Conservation (phyloP, 225 moss, liverwort and hornwort species). For the Polytrichum formosum region DNA sequence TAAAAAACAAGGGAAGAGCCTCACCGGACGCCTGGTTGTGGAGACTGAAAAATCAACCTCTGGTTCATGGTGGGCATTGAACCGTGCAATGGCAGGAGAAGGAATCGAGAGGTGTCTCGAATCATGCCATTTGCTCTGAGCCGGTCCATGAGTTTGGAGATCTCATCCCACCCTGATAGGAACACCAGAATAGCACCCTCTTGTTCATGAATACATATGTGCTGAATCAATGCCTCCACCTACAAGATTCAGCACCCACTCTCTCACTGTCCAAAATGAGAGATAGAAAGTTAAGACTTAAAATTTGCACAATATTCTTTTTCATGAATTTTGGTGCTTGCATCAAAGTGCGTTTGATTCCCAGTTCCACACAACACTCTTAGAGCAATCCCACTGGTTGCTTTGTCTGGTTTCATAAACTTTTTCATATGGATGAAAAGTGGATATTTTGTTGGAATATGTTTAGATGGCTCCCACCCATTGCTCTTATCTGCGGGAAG, state of each 20-base stretch:
- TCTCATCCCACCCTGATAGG: slow-evolving; percentile 80
- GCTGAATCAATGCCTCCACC: slow-evolving; percentile 66
- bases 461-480: too few species aligned
- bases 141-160: slow-evolving; percentile 62
- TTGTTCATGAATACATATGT: slow-evolving; percentile 46
- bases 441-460: too few species aligned
- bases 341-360: too few species aligned
- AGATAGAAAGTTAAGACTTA: too few species aligned
- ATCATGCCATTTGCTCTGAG: slow-evolving; percentile 48
- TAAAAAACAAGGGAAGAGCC: background rate
- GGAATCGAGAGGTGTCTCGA: slow-evolving; percentile 24
- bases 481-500: too few species aligned
- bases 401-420: too few species aligned
- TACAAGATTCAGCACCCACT: slow-evolving; percentile 12
- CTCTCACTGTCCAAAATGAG: too few species aligned
- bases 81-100: slow-evolving; percentile 68
- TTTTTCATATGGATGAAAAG: too few species aligned
- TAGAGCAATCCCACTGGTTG: too few species aligned
- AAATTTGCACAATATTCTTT: too few species aligned
- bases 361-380: too few species aligned
- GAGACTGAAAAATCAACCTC: slow-evolving; percentile 56
- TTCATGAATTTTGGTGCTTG: too few species aligned
- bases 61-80: slow-evolving; percentile 90
- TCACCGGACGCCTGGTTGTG: slow-evolving; percentile 66
- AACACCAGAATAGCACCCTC: slow-evolving; percentile 76